phyloP scores from a whole-genome alignment of 1,284 basidiomycete genomes.

The Leccinum brunneo-olivaceum region DNA sequence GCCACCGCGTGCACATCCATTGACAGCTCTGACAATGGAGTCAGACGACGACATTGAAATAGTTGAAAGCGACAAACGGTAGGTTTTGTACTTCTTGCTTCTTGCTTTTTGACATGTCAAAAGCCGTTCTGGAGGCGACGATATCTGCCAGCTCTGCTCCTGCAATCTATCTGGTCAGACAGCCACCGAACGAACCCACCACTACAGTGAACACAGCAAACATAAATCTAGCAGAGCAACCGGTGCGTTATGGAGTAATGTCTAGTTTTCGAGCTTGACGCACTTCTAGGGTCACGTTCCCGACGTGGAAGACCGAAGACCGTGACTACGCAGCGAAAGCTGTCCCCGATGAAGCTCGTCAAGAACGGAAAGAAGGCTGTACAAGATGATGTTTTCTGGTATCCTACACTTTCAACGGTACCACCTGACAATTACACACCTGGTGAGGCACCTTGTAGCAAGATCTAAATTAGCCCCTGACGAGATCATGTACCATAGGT shows the following conservation, averaged over 20 bases:
- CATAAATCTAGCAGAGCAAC: not conserved
- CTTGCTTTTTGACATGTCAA: not conserved
- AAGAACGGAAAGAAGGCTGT: slow-evolving; percentile 10
- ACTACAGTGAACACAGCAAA: slow-evolving; percentile 44
- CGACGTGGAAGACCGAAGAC: slow-evolving; percentile 7
- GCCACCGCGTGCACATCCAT: slow-evolving; percentile 10
- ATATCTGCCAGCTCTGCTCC: slow-evolving; percentile 47
- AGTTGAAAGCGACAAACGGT: slow-evolving; percentile 18
- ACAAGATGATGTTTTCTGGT: slow-evolving; percentile 57
- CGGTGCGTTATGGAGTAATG: not conserved
- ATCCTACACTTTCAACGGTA: slow-evolving; percentile 35
- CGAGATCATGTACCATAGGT: slow-evolving; percentile 35
- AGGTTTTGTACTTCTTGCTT: not conserved
- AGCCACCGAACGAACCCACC: slow-evolving; percentile 33
- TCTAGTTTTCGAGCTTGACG: not conserved
- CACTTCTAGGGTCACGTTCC: slow-evolving; percentile 9
- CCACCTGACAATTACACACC: slow-evolving; percentile 72
- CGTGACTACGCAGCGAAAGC: slow-evolving; percentile 1
- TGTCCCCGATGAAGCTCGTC: slow-evolving; percentile 1
- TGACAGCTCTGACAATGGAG: slow-evolving; percentile 2
- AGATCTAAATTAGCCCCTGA: slow-evolving; percentile 5
- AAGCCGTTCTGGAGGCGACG: slow-evolving; percentile 17
- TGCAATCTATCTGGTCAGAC: slow-evolving; percentile 34
- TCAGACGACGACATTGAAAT: slow-evolving; percentile 26
- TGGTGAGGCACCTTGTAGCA: slow-evolving; percentile 37